Conservation (phyloP, 2,329 filamentous ascomycete genomes). For the Chrysoporthe austroafricana region DNA sequence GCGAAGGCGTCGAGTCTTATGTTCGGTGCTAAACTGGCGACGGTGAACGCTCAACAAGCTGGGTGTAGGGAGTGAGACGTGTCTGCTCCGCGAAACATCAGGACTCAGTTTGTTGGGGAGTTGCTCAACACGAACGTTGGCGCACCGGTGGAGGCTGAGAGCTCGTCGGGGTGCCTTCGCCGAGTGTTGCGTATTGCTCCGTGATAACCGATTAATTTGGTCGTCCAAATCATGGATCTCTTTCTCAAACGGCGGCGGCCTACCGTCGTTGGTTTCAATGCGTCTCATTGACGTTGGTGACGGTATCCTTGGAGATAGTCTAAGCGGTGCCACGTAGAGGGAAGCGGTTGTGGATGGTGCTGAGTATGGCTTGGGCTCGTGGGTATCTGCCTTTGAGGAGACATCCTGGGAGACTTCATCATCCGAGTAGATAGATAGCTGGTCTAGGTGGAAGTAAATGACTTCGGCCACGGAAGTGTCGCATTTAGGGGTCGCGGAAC, state of each 20-base stretch:
- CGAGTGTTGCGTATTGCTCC: too few relatives aligned
- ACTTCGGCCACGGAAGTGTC: not conserved
- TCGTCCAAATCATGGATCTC: not conserved
- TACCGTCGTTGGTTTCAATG: not conserved
- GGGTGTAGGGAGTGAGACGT: not conserved
- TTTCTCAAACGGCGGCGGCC: not conserved
- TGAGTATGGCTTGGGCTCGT: too few relatives aligned
- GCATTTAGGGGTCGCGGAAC: not conserved
- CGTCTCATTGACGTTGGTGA: too few relatives aligned
- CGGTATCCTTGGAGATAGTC: not conserved
- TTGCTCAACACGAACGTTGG: not conserved
- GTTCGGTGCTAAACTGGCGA: constrained; percentile 3
- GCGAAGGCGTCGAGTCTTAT: constrained; percentile 1
- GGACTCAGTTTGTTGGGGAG: not conserved
- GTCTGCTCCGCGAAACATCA: not conserved
- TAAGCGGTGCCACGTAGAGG: not conserved
- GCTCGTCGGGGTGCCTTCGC: not conserved
- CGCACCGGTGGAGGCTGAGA: not conserved
- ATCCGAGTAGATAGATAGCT: not conserved
- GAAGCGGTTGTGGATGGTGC: not conserved
- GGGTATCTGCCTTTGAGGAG: too few relatives aligned
- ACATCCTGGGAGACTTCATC: not conserved
- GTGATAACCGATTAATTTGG: not conserved
- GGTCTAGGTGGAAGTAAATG: not conserved
- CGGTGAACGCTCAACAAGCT: not conserved